Percentiles rank a stretch among this genome's conserved stretches.
Evolutionary conservation across 495 filamentous ascomycete species (phyloP).

Genomic region (Thermothielavioides terrestris): DNA sequence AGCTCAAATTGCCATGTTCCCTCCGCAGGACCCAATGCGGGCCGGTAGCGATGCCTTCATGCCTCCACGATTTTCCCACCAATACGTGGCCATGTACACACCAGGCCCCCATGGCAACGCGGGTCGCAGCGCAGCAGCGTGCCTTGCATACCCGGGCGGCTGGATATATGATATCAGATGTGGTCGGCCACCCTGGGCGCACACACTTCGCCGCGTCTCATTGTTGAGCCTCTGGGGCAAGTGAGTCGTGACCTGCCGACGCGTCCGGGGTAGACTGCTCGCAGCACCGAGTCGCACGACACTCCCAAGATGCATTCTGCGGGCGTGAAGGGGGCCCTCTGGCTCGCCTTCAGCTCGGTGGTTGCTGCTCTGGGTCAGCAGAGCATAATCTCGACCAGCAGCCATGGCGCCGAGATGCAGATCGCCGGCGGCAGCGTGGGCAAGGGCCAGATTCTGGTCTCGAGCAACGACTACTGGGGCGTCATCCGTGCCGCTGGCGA

Average conservation of each 20-base stretch:
- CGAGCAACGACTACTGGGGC: constrained; percentile 53
- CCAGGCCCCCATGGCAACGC: not conserved
- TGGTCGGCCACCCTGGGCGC: not conserved
- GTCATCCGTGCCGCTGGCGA: constrained; percentile 59
- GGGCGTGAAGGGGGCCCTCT: constrained; percentile 17
- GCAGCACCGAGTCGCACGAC: not conserved
- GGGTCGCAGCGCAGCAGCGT: constrained; percentile 5
- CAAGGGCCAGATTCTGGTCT: constrained; percentile 43
- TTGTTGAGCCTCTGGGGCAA: not conserved
- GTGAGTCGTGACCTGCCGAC: not conserved
- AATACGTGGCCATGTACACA: constrained; percentile 6
- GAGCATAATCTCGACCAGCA: constrained; percentile 44
- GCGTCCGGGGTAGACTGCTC: not conserved
- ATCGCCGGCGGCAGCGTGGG: constrained; percentile 37
- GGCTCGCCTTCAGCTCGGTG: constrained; percentile 22
- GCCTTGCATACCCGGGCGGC: constrained; percentile 23
- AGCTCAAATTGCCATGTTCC: constrained; percentile 8
- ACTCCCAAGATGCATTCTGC: constrained; percentile 17
- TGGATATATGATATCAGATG: constrained; percentile 16
- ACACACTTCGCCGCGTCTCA: not conserved
- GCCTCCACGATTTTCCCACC: constrained; percentile 23
- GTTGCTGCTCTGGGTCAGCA: constrained; percentile 47
- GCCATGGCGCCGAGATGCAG: constrained; percentile 30
- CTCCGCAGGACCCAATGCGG: constrained; percentile 13
- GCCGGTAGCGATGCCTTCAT: constrained; percentile 4